Evolutionary conservation across 257 asterid species (phyloP).

Genomic region (Solanum ossicruentum): DNA sequence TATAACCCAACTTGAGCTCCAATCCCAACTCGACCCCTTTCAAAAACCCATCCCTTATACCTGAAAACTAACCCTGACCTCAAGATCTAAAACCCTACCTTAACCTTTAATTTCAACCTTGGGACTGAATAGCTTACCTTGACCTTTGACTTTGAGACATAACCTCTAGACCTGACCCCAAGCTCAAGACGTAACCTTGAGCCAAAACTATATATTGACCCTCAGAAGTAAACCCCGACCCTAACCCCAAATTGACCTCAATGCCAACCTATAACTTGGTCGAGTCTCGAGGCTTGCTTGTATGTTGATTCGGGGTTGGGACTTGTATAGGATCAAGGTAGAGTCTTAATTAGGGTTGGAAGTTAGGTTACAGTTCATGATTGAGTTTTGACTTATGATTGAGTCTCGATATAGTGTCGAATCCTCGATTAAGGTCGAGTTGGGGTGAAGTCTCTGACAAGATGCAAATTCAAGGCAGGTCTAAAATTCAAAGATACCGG

Average conservation of each 20-base stretch:
- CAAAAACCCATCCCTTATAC: no score
- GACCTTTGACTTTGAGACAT: not conserved
- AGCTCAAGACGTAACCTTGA: no score
- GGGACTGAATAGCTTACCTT: no score
- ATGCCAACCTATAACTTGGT: not conserved
- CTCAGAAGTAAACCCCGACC: not conserved
- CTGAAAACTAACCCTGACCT: not conserved
- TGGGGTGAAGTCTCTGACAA: no score
- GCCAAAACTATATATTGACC: not conserved
- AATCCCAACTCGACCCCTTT: no score
- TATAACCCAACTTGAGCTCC: no score
- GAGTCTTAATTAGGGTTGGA: not conserved
- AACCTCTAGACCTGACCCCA: not conserved
- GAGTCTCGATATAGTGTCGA: no score
- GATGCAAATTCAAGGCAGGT: not conserved
- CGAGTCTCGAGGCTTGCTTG: not conserved
- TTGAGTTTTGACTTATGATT: no score
- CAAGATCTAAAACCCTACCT: no score
- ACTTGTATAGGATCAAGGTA: not conserved
- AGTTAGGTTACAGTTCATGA: not conserved
- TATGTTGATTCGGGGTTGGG: not conserved
- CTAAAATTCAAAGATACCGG: no score
- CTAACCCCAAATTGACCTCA: not conserved
- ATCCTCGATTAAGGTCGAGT: no score
- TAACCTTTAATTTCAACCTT: not conserved